phyloP scores from a whole-genome alignment of 257 asterid species.

The Rhazya stricta region DNA sequence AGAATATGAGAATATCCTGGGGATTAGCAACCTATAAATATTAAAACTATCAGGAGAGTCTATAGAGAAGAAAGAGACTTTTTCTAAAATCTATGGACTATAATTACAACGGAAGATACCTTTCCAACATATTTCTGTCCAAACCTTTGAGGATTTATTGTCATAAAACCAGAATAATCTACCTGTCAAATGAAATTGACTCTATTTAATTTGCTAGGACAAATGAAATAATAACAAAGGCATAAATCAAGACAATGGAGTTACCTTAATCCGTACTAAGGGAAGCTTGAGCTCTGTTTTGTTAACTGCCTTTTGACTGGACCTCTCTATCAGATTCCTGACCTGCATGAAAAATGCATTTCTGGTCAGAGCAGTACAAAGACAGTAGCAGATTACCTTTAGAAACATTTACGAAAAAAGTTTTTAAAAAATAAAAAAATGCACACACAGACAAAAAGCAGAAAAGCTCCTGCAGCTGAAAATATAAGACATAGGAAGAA shows the following conservation, averaged over 20 bases:
- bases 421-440: too few species aligned
- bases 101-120: constrained; percentile 36
- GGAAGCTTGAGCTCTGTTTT: constrained; percentile 80
- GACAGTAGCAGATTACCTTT: not conserved
- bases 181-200: constrained; percentile 52
- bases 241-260: constrained; percentile 11
- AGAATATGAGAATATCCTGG: constrained; percentile 96
- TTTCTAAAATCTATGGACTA: constrained; percentile 1
- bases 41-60: constrained; percentile 14
- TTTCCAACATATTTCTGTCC: constrained; percentile 98
- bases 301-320: constrained; percentile 46
- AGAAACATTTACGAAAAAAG: too few species aligned
- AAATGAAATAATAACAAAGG: constrained; percentile 6
- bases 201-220: constrained; percentile 18
- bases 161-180: constrained; percentile 97
- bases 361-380: not conserved
- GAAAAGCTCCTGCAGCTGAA: not conserved
- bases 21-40: constrained; percentile 87
- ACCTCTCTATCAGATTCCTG: constrained; percentile 64
- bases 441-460: constrained; percentile 2
- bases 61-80: not conserved
- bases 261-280: constrained; percentile 80
- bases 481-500: constrained; percentile 11
- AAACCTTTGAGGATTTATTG: constrained; percentile 93
- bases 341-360: constrained; percentile 43